A percentile compares a stretch with the other conserved stretches of the same genome.
Evolutionary conservation across 371 early-diverging fungal species (phyloP).

Genomic region (Circinella umbellata): DNA sequence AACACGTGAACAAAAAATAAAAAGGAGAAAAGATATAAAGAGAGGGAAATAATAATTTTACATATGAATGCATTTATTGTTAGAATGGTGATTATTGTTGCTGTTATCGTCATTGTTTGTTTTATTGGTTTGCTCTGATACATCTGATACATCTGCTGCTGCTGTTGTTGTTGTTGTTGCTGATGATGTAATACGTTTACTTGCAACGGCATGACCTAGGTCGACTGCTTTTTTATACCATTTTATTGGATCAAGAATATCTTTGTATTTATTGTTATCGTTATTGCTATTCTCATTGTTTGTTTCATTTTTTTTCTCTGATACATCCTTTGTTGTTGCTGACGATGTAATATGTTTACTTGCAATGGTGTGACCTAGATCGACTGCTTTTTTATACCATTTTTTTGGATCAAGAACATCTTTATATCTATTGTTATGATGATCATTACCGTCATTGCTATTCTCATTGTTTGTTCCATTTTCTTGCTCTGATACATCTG

Average conservation of each 20-base stretch:
- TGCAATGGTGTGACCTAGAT: slow-evolving; percentile 46
- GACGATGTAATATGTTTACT: no score
- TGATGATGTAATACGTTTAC: no score
- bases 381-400: slow-evolving; percentile 76
- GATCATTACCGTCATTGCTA: not conserved
- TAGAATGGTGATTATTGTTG: not conserved
- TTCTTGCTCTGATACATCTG: not conserved
- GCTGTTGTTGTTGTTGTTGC: not conserved
- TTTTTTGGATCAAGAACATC: slow-evolving; percentile 45
- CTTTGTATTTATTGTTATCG: slow-evolving; percentile 1
- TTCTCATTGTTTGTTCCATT: not conserved
- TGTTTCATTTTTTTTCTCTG: not conserved
- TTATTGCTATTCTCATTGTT: not conserved
- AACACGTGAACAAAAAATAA: not conserved
- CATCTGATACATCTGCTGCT: not conserved
- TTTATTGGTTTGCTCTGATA: not conserved
- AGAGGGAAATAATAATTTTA: not conserved
- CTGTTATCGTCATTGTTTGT: not conserved
- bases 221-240: slow-evolving; percentile 76
- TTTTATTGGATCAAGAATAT: slow-evolving; percentile 47
- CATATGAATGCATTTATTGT: slow-evolving; percentile 6
- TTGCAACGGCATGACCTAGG: slow-evolving; percentile 47
- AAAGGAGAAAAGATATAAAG: no score
- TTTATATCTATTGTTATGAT: not conserved
- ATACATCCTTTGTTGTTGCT: not conserved